Evolutionary conservation across 2,329 filamentous ascomycete genomes (phyloP).

Genomic region (Xylariaceae sp.): DNA sequence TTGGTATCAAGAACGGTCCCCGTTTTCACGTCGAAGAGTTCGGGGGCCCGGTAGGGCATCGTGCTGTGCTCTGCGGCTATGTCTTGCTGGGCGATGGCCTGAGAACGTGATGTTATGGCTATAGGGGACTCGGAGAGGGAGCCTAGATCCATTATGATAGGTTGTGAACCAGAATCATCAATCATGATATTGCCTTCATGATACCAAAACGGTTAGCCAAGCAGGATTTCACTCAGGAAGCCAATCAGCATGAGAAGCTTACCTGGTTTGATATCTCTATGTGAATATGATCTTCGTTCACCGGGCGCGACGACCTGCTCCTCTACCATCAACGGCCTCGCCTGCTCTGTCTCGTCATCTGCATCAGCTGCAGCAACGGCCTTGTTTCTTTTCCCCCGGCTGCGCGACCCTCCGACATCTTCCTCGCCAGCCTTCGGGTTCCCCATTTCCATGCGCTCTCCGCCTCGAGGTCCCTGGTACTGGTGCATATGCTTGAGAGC

Average conservation of each 20-base stretch:
- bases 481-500: constrained; percentile 90
- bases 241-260: constrained; percentile 33
- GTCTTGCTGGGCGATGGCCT: constrained; percentile 92
- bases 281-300: constrained; percentile 79
- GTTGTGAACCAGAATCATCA: constrained; percentile 81
- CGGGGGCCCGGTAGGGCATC: constrained; percentile 97
- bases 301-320: constrained; percentile 73
- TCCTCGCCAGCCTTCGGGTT: constrained; percentile 45
- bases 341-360: constrained; percentile 73
- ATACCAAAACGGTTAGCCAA: constrained; percentile 2
- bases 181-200: constrained; percentile 91
- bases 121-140: constrained; percentile 87
- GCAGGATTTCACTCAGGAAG: constrained; percentile 1
- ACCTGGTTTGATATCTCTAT: constrained; percentile 97
- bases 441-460: constrained; percentile 58
- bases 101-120: constrained; percentile 84
- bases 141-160: constrained; percentile 96
- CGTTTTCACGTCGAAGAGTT: constrained; percentile 97
- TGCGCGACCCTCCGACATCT: constrained; percentile 40
- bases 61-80: constrained; percentile 94
- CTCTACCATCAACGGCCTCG: constrained; percentile 80
- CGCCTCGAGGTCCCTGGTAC: constrained; percentile 62
- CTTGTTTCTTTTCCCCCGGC: constrained; percentile 43
- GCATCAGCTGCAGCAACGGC: constrained; percentile 55
- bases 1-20: constrained; percentile 91